Evolutionary conservation across 1,284 basidiomycete genomes (phyloP).

Genomic region (Thelephora terrestris): DNA sequence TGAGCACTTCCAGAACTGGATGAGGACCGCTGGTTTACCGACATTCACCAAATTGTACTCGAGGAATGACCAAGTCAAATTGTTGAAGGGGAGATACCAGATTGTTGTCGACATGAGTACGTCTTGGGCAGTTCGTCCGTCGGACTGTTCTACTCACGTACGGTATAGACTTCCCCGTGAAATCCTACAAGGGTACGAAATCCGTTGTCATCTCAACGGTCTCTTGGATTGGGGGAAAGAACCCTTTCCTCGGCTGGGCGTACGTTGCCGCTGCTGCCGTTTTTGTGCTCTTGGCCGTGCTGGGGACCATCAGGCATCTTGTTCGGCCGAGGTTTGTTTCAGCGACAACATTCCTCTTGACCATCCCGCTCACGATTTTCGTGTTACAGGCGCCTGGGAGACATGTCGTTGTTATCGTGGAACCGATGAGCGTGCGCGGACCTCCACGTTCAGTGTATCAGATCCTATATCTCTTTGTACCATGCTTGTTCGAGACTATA

Average conservation of each 20-base stretch:
- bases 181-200: constrained; percentile 89
- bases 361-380: constrained; percentile 1
- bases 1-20: constrained; percentile 99
- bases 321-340: constrained; percentile 79
- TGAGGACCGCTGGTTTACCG: constrained; percentile 94
- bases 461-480: background rate
- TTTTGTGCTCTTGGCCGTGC: constrained; percentile 81
- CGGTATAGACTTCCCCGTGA: constrained; percentile 82
- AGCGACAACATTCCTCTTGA: constrained; percentile 20
- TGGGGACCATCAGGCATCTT: constrained; percentile 87
- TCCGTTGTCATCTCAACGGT: constrained; percentile 95
- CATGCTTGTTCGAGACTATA: background rate
- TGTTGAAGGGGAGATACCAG: constrained; percentile 71
- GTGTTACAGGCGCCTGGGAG: constrained; percentile 54
- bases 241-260: constrained; percentile 94
- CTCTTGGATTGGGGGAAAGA: constrained; percentile 97
- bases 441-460: no score
- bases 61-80: constrained; percentile 73
- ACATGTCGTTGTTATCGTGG: constrained; percentile 84
- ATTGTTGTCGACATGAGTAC: constrained; percentile 77
- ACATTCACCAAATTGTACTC: constrained; percentile 95
- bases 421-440: constrained; percentile 37
- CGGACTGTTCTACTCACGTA: background rate
- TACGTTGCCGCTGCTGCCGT: constrained; percentile 87
- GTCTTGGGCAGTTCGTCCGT: constrained; percentile 19